phyloP scores from a whole-genome alignment of 352 stramenopile species.

The Blastocystis sp. region DNA sequence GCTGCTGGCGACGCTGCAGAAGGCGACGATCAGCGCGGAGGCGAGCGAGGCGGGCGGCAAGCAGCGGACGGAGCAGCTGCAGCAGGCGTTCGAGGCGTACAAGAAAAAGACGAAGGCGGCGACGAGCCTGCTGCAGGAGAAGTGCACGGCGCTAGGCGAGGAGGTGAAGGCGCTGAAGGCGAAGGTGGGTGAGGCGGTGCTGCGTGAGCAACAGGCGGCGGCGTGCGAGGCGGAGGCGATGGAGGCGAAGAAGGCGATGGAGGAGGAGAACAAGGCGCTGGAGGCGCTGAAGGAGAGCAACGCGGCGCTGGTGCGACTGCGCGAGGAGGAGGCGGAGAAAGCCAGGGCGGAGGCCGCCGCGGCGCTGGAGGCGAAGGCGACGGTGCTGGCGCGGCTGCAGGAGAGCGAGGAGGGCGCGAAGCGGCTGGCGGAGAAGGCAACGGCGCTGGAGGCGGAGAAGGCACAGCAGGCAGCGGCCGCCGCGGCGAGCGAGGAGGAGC shows the following conservation, averaged over 20 bases:
- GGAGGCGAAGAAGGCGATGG: background rate
- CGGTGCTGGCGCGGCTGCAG: background rate
- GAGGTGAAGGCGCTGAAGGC: background rate
- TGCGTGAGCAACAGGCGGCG: background rate
- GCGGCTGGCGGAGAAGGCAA: background rate
- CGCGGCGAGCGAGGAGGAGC: background rate
- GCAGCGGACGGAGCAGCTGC: background rate
- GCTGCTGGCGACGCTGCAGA: background rate
- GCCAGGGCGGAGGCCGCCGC: background rate
- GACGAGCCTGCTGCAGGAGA: constrained; percentile 42
- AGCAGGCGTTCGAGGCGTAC: constrained; percentile 29
- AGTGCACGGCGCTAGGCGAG: background rate
- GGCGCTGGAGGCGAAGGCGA: background rate
- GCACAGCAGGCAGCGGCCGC: background rate
- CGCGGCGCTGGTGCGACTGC: background rate
- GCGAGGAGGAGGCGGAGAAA: background rate
- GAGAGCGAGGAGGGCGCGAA: background rate
- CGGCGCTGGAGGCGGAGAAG: background rate
- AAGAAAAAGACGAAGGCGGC: constrained; percentile 48
- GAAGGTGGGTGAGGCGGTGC: background rate
- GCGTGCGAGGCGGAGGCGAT: background rate
- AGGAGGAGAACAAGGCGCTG: background rate
- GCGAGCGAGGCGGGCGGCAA: background rate
- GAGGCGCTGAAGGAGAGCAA: background rate
- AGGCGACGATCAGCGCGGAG: background rate